phyloP scores from a whole-genome alignment of 441 rosid genomes.

The Syzygium syzygioides region DNA sequence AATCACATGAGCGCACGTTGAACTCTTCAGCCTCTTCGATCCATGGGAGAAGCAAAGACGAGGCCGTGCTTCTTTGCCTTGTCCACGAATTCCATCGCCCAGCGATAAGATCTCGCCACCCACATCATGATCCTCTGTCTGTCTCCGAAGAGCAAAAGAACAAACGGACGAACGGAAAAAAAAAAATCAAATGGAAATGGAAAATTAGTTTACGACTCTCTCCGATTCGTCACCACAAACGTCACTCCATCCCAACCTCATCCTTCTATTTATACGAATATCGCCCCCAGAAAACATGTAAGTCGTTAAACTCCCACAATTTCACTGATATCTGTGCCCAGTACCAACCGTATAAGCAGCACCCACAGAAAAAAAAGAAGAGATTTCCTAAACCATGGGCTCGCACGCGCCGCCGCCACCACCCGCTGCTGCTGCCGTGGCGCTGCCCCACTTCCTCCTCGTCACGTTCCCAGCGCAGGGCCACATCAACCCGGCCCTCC shows the following conservation, averaged over 20 bases:
- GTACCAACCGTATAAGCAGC: background rate
- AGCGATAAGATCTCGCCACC: background rate
- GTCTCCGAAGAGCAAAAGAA: background rate
- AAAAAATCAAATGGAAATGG: background rate
- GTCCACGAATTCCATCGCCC: background rate
- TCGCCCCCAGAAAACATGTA: background rate
- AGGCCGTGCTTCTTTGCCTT: background rate
- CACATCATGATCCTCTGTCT: background rate
- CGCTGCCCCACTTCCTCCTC: constrained; percentile 20
- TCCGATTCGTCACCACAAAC: constrained; percentile 5
- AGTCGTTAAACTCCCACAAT: background rate
- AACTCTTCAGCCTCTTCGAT: background rate
- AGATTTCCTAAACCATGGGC: background rate
- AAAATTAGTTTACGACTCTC: background rate
- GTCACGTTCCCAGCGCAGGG: constrained; percentile 31
- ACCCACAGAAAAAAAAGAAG: background rate
- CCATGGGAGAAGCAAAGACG: background rate
- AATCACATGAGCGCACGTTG: background rate
- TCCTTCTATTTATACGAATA: background rate
- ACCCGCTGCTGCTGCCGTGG: background rate
- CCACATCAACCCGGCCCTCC: constrained; percentile 50
- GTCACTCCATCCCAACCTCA: background rate
- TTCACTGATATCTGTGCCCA: background rate
- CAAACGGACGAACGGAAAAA: background rate
- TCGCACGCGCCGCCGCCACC: background rate